phyloP scores from a whole-genome alignment of 2,329 filamentous ascomycete species.

The Colletotrichum falcatum region DNA sequence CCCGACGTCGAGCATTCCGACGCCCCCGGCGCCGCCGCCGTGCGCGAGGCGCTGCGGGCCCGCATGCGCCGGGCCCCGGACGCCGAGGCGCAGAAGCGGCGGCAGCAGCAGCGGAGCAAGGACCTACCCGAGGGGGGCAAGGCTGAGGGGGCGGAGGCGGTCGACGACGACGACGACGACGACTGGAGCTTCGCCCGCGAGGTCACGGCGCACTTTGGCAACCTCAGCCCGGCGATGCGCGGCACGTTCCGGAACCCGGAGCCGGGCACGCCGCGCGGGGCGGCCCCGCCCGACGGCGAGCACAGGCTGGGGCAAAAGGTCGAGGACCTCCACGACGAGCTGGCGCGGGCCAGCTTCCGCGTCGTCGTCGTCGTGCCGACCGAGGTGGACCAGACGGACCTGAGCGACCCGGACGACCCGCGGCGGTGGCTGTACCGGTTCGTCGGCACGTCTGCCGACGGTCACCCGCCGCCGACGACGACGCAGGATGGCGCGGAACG shows the following conservation, averaged over 20 bases:
- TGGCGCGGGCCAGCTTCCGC: slow-evolving; percentile 81
- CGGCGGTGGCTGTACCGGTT: slow-evolving; percentile 77
- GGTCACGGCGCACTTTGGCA: slow-evolving; percentile 90
- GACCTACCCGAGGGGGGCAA: slow-evolving; percentile 8
- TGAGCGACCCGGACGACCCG: slow-evolving; percentile 73
- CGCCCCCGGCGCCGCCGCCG: slow-evolving; percentile 55
- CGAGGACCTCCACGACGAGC: slow-evolving; percentile 74
- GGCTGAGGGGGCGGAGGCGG: slow-evolving; percentile 32
- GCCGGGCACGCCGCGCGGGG: slow-evolving; percentile 71
- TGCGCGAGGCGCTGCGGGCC: slow-evolving; percentile 69
- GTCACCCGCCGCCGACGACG: slow-evolving; percentile 44
- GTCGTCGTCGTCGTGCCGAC: slow-evolving; percentile 85
- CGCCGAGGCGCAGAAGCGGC: slow-evolving; percentile 46
- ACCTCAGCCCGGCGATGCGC: slow-evolving; percentile 83
- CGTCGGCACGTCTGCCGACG: slow-evolving; percentile 54
- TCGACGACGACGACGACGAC: slow-evolving; percentile 46
- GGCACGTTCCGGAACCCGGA: slow-evolving; percentile 80
- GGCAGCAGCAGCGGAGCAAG: slow-evolving; percentile 45
- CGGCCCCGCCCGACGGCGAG: slow-evolving; percentile 57
- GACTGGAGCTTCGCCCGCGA: slow-evolving; percentile 84
- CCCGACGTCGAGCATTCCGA: slow-evolving; percentile 69
- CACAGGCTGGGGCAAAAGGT: slow-evolving; percentile 72
- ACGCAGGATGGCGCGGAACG: slow-evolving; percentile 55
- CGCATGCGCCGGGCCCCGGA: slow-evolving; percentile 68
- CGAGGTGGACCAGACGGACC: slow-evolving; percentile 79